Evolutionary conservation across 2,329 filamentous ascomycete species (phyloP), one percentile per base, ranked within the genome.

Genomic region (Huntiella decipiens): DNA sequence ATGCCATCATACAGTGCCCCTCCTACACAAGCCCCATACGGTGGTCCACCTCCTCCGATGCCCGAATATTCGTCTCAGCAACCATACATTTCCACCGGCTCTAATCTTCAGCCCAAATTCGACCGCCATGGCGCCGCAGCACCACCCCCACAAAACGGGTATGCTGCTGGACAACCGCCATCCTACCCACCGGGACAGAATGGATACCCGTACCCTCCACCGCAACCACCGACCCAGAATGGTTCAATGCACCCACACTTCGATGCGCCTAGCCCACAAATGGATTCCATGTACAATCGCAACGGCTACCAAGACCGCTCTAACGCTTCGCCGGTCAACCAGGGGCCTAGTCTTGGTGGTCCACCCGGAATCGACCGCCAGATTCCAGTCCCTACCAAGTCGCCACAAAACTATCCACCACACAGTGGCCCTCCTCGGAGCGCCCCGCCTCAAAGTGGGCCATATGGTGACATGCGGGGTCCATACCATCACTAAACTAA

Each of bases 151-250:
- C 47, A 49, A 16, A 45, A 35, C 12, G 47, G 43, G 4, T 49
- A 49, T 16, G 38, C 47, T 16, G 43, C 47, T 38, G 43, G 47
- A n/a, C 47, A 49, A 34, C 47, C 47, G 43, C 47, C 47, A 12
- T 45, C 22, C 43, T 49, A 45, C 22, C 47, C 43, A n/a, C 43
- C 47, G 10, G 38, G 12, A 10, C 38, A 38, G 3, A 16, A 19
- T n/a, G 45, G 33, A 13, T 47, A 47, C 33, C 45, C 39, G 11
- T 36, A 41, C 22, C 38, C 38, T 22, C 38, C 43, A 4, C 28
- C 40, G 6, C 40, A 28, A 15, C 36, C 44, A 6, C 8, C 34
- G 5, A 36, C 40, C 12, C 38, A 38, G 8, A 31, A n/a, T 8
- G 12, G 15, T 10, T 12, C 34, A 12, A 33, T 38, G 36, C 31